Percentiles rank a stretch among this genome's conserved stretches.
Conservation (phyloP, 805 yeast genomes). For the Candida nemodendra region DNA sequence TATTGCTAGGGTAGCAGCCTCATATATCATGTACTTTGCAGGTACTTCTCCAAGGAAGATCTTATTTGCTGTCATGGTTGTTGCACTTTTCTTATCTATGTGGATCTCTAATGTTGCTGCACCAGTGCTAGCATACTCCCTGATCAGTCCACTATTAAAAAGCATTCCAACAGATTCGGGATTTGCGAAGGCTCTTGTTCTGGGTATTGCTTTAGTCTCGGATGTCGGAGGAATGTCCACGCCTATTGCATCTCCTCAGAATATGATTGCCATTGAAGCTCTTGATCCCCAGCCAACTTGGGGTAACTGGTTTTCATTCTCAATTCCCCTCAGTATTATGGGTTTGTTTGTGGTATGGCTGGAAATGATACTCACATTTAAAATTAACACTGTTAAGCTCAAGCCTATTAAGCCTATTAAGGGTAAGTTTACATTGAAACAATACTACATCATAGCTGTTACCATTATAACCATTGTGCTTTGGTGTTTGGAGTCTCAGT, state of each 20-base stretch:
- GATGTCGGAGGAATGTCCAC: constrained; percentile 56
- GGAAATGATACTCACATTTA: constrained; percentile 55
- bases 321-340: constrained; percentile 45
- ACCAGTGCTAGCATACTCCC: constrained; percentile 51
- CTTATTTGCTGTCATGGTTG: constrained; percentile 48
- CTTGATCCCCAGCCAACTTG: constrained; percentile 52
- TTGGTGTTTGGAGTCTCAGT: constrained; percentile 47
- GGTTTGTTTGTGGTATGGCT: constrained; percentile 42
- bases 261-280: constrained; percentile 52
- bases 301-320: constrained; percentile 57
- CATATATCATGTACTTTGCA: constrained; percentile 48
- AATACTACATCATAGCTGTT: constrained; percentile 41
- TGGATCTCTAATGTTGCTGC: constrained; percentile 60
- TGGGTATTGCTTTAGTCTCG: constrained; percentile 49
- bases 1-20: constrained; percentile 48
- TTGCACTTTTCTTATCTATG: constrained; percentile 52
- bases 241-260: constrained; percentile 56
- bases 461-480: constrained; percentile 43
- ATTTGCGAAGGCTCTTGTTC: constrained; percentile 29
- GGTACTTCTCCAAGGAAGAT: constrained; percentile 51
- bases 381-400: constrained; percentile 47
- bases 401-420: constrained; percentile 46
- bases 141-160: constrained; percentile 48
- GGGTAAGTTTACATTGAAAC: constrained; percentile 44
- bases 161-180: constrained; percentile 36